These are phyloP conservation scores for Coffea canephora DNA, from an alignment of 257 asterid species.

Conservation along the genomic window DNA sequence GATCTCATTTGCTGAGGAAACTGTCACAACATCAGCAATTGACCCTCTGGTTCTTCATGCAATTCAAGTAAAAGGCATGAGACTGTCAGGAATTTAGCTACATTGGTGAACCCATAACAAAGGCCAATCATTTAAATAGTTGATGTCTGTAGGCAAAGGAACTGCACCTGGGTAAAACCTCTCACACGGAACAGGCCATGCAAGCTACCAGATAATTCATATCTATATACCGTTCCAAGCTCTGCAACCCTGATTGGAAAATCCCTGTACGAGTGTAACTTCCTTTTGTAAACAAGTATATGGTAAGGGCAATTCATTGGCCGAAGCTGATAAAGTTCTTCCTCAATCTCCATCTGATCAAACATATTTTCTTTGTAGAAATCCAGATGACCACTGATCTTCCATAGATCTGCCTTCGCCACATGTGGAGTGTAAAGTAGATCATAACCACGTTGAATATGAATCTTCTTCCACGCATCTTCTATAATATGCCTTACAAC, in stretches of 20 bases:
- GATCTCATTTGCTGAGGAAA: not conserved
- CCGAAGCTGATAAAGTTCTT: constrained; percentile 93
- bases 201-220: constrained; percentile 92
- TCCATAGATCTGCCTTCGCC: constrained; percentile 95
- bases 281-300: constrained; percentile 77
- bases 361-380: constrained; percentile 95
- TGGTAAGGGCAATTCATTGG: constrained; percentile 99
- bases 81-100: not conserved
- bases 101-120: not conserved
- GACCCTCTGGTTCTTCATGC: not conserved
- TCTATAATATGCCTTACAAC: constrained; percentile 80
- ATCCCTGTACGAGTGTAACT: constrained; percentile 76
- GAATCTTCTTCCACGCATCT: constrained; percentile 87
- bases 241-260: constrained; percentile 96
- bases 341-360: constrained; percentile 88
- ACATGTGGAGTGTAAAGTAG: constrained; percentile 93
- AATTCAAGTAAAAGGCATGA: not conserved
- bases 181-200: constrained; percentile 97
- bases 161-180: constrained; percentile 90
- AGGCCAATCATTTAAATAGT: not conserved
- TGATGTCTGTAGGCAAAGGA: not conserved
- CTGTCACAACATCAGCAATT: not conserved
- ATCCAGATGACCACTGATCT: constrained; percentile 92
- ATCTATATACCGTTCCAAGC: constrained; percentile 95
- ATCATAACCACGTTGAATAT: constrained; percentile 79